Base-by-base conservation (phyloP, 169 alveolate genomes). In the Toxoplasma gondii region DNA sequence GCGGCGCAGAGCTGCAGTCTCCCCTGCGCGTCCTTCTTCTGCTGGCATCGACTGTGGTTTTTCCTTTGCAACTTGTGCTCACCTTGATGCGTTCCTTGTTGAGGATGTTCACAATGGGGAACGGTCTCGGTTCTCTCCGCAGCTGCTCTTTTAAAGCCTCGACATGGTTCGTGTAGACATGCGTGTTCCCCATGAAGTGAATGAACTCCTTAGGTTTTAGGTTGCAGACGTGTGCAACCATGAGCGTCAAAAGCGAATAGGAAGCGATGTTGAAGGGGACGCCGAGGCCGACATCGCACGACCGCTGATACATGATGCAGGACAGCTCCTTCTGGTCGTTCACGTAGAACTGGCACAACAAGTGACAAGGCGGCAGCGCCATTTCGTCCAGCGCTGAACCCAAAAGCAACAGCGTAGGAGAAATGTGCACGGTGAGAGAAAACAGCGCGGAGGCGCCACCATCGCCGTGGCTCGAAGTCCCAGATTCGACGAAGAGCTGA, bases 321-420 rank as follows among this genome's bases (percentile, higher is more conserved):
- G 99, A 97, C 91, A 99, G 97, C 86, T 97, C 95, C 16, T 91
- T 91, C 82, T 97, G 98, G 53, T 98, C 98, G 64, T 97, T 97
- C 29, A 99, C 99, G 95, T 98, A 99, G 95, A 99, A 99, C 96
- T 99, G 99, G 93, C 99, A 98, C 93, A 99, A 94, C 69, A 99
- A 96, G 96, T 99, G 99, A 96, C 99, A 99, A 22, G 99, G 99
- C 10, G 99, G 99, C 74, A 99, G 97, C 69, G 99, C 99, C 99
- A 99, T 99, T 94, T 97, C 93, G 90, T 41, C 69, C 45, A 94
- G 92, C 0, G 92, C 93, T 64, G 93, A 67, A 81, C 54, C 0
- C 7, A 64, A 64, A 16, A 64, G 74, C 7, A 7, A 64, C 24
- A 74, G 39, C 17, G 27, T 2, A 44, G 7, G 44, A 12, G 19